A percentile compares a stretch with the other conserved stretches of the same genome.
Evolutionary conservation across 345 rosid genomes (phyloP).

Genomic region (Citrus hindsii): DNA sequence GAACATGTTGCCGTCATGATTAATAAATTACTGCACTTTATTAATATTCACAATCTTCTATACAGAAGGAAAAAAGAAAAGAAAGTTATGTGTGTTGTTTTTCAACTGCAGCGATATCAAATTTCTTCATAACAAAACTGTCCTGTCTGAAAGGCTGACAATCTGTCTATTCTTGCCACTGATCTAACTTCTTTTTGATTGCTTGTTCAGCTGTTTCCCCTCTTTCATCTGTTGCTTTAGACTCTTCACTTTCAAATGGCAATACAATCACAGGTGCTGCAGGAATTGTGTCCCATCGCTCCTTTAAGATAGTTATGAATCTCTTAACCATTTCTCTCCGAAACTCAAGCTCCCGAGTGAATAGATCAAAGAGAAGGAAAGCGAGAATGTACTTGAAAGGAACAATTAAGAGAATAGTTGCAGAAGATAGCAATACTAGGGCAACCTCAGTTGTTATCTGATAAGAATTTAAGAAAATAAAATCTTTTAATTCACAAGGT

Average conservation of each 20-base stretch:
- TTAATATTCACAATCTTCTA: background rate
- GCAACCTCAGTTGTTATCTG: slow-evolving; percentile 90
- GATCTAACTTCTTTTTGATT: slow-evolving; percentile 27
- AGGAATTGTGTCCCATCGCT: slow-evolving; percentile 86
- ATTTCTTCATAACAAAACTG: background rate
- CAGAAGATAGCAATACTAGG: slow-evolving; percentile 53
- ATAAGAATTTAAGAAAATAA: slow-evolving; percentile 3
- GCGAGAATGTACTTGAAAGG: slow-evolving; percentile 84
- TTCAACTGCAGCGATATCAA: background rate
- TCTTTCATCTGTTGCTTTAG: slow-evolving; percentile 33
- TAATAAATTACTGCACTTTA: background rate
- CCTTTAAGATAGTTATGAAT: slow-evolving; percentile 55
- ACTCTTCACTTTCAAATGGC: slow-evolving; percentile 53
- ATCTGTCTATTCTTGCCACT: slow-evolving; percentile 20
- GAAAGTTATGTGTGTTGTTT: background rate
- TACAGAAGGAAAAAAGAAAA: background rate
- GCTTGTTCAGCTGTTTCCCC: slow-evolving; percentile 30
- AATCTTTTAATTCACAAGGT: background rate
- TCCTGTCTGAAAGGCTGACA: slow-evolving; percentile 11
- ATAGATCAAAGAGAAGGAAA: slow-evolving; percentile 62
- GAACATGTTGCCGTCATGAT: background rate
- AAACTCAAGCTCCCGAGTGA: slow-evolving; percentile 85
- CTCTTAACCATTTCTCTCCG: slow-evolving; percentile 71
- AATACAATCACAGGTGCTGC: slow-evolving; percentile 80
- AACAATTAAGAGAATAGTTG: slow-evolving; percentile 52